These are phyloP conservation scores for Fusarium fujikuroi DNA, from an alignment of 2,329 filamentous ascomycete species.

Conservation along the genomic window DNA sequence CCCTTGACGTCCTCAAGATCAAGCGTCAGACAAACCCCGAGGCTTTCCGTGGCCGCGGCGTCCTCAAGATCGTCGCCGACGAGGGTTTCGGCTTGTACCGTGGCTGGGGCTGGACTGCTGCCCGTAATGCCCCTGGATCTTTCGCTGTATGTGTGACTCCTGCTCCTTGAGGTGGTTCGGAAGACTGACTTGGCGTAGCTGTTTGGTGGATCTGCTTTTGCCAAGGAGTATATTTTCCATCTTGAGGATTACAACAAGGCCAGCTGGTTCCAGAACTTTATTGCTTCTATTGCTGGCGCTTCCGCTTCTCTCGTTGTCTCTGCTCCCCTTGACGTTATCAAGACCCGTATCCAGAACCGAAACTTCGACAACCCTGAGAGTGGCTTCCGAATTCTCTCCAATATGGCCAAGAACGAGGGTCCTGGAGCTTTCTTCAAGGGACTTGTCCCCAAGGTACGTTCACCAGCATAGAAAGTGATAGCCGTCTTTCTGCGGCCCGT, in stretches of 20 bases:
- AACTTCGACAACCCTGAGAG: constrained; percentile 99
- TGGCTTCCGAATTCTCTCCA: constrained; percentile 88
- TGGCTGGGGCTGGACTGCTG: constrained; percentile 97
- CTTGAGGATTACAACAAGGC: constrained; percentile 96
- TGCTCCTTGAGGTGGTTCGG: neutral
- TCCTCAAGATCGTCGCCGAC: constrained; percentile 89
- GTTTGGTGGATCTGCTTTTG: constrained; percentile 96
- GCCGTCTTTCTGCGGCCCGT: neutral
- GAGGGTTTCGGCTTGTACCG: constrained; percentile 96
- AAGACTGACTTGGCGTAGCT: constrained; percentile 65
- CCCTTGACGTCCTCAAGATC: constrained; percentile 98
- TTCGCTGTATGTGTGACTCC: constrained; percentile 78
- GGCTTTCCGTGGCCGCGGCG: constrained; percentile 92
- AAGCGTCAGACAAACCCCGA: constrained; percentile 99
- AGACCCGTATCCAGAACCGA: constrained; percentile 97
- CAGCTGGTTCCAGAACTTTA: constrained; percentile 94
- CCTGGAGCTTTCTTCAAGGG: constrained; percentile 95
- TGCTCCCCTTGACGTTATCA: constrained; percentile 96
- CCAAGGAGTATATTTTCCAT: constrained; percentile 94
- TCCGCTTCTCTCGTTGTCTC: constrained; percentile 95
- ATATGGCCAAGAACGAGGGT: constrained; percentile 94
- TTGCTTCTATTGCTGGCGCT: constrained; percentile 94
- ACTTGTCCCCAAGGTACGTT: constrained; percentile 82
- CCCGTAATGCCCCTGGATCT: constrained; percentile 94
- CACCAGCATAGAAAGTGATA: neutral